A percentile compares a stretch with the other conserved stretches of the same genome.
Evolutionary conservation across 306 rosid species (phyloP).

Genomic region (Trifolium dubium): DNA sequence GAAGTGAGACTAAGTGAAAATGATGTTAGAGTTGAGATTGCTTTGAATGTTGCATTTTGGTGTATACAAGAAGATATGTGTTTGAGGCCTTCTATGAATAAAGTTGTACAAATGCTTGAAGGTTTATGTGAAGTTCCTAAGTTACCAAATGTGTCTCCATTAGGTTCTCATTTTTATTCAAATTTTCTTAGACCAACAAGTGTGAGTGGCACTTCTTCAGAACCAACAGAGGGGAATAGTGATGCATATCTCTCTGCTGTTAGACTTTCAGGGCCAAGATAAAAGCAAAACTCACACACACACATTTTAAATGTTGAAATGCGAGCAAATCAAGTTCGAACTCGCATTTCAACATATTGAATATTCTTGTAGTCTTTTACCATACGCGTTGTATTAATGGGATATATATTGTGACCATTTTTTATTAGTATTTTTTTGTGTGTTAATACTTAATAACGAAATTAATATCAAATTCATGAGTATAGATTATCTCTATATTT

Average conservation of each 20-base stretch:
- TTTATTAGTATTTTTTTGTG: background rate
- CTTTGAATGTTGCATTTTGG: conserved; percentile 79
- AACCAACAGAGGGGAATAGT: conserved; percentile 71
- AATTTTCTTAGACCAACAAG: conserved; percentile 58
- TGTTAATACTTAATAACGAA: too few relatives aligned
- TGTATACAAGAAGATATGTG: conserved; percentile 90
- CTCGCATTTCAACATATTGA: too few relatives aligned
- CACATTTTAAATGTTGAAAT: background rate
- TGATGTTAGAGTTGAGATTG: conserved; percentile 55
- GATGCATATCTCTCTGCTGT: conserved; percentile 72
- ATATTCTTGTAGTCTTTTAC: too few relatives aligned
- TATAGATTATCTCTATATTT: too few relatives aligned
- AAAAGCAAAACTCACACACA: conserved; percentile 11
- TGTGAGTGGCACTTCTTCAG: conserved; percentile 71
- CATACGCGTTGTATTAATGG: too few relatives aligned
- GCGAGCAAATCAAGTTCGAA: background rate
- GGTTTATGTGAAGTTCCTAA: conserved; percentile 68
- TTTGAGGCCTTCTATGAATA: conserved; percentile 79
- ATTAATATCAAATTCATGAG: background rate
- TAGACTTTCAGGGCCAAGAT: conserved; percentile 88
- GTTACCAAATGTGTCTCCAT: conserved; percentile 58
- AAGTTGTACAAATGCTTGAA: conserved; percentile 91
- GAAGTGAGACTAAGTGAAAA: conserved; percentile 40
- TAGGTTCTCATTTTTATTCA: conserved; percentile 61
- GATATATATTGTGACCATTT: too few relatives aligned